Evolutionary conservation across 1,284 basidiomycete species (phyloP), one percentile per base, ranked within the genome.

Genomic region (Cryptococcus floricola): DNA sequence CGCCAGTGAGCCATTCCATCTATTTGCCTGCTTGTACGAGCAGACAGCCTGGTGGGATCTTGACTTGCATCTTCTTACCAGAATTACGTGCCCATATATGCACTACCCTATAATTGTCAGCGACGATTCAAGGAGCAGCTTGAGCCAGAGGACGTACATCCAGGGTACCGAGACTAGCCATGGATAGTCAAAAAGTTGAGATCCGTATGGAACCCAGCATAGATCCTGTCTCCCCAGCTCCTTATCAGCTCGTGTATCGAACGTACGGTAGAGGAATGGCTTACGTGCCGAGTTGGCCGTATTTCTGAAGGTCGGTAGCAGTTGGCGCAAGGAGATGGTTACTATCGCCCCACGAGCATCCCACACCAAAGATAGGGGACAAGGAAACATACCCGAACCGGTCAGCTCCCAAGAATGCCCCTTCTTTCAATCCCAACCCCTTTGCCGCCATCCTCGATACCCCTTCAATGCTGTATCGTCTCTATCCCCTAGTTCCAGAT

Each of bases 21-120:
- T 95, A 91, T 74, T 91, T 94, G 44, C 91, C 92, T 2, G 91
- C 91, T 75, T 96, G 91, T 0, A 94, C 79, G 16, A 81, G 65
- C n/a, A 81, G 62, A 62, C 76, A 77, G 5, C 79, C 83, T 0
- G 84, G 78, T 0, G 86, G 91, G 52, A 95, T 90, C 66, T 81
- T 83, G 28, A 93, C 91, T 3, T 86, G 80, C 57, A 95, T 90
- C 12, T 89, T 84, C 73, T 88, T 91, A 25, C 91, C 91, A 0
- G 87, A 86, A 68, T 96, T 95, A 25, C 91, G 82, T 4, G 90
- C 91, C 91, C 91, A 94, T 51, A 95, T 88, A 71, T 94, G 83
- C 45, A 77, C 71, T 73, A 50, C 10, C 13, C 39, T 13, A 14
- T 1, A 10, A 10, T n/a, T 37, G 37, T 52, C 50, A 52, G 41